These are phyloP conservation scores for Colletotrichum sp. DNA, from an alignment of 2,329 filamentous ascomycete species.

Conservation along the genomic window DNA sequence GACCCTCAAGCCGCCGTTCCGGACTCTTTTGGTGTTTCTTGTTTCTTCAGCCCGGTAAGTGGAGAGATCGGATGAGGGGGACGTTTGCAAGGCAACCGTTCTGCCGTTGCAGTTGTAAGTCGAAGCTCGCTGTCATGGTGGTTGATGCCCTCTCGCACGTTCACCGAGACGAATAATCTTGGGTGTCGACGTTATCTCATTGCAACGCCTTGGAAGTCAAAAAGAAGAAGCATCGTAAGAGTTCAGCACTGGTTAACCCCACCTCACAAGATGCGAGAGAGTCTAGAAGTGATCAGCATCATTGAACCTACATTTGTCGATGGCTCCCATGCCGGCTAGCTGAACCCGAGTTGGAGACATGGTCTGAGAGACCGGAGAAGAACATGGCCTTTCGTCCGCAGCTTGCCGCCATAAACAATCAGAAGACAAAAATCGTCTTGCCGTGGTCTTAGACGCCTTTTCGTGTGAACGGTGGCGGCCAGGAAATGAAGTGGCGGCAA, in stretches of 20 bases:
- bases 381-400: no score
- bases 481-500: conserved; percentile 4
- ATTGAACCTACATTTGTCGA: background rate
- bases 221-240: background rate
- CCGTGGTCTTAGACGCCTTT: no score
- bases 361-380: no score
- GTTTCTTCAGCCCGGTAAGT: background rate
- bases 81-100: background rate
- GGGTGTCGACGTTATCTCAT: background rate
- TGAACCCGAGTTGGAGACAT: no score
- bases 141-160: background rate
- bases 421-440: no score
- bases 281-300: background rate
- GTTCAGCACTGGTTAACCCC: accelerated
- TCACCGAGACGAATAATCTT: background rate
- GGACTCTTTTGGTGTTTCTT: background rate
- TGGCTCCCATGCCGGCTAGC: background rate
- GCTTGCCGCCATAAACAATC: no score
- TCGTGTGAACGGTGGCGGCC: background rate
- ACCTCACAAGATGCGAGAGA: background rate
- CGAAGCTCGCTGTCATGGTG: background rate
- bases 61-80: background rate
- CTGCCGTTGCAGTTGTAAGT: background rate
- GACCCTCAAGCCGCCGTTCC: background rate
- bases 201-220: background rate